Conservation (phyloP, 75 land plant genomes). For the Pinus tabuliformis region DNA sequence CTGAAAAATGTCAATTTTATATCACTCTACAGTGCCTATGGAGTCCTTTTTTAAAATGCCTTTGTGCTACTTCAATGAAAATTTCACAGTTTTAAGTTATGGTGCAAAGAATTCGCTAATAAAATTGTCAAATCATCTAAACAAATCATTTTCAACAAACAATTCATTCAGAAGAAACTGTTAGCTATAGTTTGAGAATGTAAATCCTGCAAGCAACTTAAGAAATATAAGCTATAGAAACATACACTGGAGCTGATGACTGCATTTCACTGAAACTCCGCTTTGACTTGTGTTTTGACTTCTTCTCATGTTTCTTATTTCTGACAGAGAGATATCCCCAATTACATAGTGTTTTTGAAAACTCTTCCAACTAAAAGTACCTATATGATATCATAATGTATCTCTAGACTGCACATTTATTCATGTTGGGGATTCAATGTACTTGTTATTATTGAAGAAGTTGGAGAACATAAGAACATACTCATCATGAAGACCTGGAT, state of each 20-base stretch:
- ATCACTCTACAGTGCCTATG: too few relatives aligned
- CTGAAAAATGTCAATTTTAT: too few relatives aligned
- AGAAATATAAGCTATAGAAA: too few relatives aligned
- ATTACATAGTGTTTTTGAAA: not conserved
- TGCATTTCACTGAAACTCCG: conserved; percentile 13
- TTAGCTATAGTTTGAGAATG: too few relatives aligned
- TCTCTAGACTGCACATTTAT: not conserved
- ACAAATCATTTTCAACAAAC: too few relatives aligned
- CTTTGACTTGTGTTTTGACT: conserved; percentile 30
- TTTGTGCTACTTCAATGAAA: too few relatives aligned
- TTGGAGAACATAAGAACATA: conserved; percentile 20
- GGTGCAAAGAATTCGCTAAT: too few relatives aligned
- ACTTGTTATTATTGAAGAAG: not conserved
- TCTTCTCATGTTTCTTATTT: conserved; percentile 29
- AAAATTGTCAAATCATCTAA: too few relatives aligned
- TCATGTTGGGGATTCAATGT: not conserved
- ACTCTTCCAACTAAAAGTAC: not conserved
- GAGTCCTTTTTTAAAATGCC: too few relatives aligned
- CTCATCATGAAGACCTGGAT: conserved; percentile 85
- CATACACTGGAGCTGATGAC: not conserved
- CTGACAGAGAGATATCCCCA: not conserved
- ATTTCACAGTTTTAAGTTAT: too few relatives aligned
- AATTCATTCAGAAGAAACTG: too few relatives aligned
- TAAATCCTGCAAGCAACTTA: too few relatives aligned
- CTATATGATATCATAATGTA: not conserved